Conservation (phyloP, 1,284 basidiomycete species). For the Rhodotorula mucilaginosa region DNA sequence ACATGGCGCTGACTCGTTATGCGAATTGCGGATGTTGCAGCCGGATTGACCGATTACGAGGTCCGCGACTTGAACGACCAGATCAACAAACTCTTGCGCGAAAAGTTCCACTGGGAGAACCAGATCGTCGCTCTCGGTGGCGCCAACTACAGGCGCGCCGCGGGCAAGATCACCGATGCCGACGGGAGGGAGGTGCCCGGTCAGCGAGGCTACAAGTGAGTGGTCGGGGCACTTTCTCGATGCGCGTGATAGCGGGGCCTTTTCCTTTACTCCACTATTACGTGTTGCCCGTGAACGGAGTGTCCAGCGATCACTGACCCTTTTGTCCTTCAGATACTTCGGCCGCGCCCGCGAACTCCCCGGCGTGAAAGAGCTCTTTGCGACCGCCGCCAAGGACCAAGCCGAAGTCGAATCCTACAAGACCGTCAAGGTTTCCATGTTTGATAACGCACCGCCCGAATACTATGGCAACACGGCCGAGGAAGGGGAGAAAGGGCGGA, state of each 20-base stretch:
- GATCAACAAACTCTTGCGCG: slow-evolving; percentile 91
- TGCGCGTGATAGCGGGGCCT: no score
- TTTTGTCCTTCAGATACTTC: slow-evolving; percentile 68
- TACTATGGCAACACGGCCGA: slow-evolving; percentile 95
- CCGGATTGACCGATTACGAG: slow-evolving; percentile 91
- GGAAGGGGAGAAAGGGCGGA: slow-evolving; percentile 64
- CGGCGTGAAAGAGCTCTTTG: slow-evolving; percentile 90
- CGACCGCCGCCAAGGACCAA: slow-evolving; percentile 69
- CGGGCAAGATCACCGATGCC: slow-evolving; percentile 82
- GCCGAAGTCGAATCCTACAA: slow-evolving; percentile 85
- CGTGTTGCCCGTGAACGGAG: no score
- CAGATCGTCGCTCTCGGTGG: slow-evolving; percentile 93
- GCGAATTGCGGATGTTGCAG: slow-evolving; percentile 51
- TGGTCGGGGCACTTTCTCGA: slow-evolving; percentile 29
- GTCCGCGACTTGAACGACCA: slow-evolving; percentile 95
- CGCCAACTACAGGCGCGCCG: slow-evolving; percentile 88
- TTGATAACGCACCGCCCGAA: slow-evolving; percentile 76
- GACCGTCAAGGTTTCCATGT: slow-evolving; percentile 56
- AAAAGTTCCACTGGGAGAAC: slow-evolving; percentile 96
- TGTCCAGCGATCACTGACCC: not conserved
- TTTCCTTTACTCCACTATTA: no score
- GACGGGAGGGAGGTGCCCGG: slow-evolving; percentile 93
- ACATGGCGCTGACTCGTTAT: not conserved
- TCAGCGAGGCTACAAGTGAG: slow-evolving; percentile 96
- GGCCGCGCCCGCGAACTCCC: slow-evolving; percentile 94